Evolutionary conservation across 2,329 filamentous ascomycete genomes (phyloP).

Genomic region (Diplodia sapinea): DNA sequence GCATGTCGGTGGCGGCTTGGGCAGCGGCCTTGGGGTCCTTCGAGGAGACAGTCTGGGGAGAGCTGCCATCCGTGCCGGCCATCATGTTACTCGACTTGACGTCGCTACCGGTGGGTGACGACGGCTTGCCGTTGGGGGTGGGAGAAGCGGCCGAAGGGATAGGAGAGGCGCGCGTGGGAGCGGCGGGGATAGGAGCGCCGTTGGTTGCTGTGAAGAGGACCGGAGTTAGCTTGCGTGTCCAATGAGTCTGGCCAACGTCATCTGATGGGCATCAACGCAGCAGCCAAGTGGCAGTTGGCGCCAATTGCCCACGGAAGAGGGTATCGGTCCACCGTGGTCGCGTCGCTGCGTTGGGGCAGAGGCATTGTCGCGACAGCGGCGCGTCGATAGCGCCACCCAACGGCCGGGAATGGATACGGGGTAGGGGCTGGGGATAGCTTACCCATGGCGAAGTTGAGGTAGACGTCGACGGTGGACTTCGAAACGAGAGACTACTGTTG

Average conservation of each 20-base stretch:
- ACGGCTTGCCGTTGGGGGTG: slow-evolving; percentile 57
- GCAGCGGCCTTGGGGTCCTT: slow-evolving; percentile 66
- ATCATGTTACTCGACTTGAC: slow-evolving; percentile 65
- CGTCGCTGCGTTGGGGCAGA: slow-evolving; percentile 1
- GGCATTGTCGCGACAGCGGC: slow-evolving; percentile 9
- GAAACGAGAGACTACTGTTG: slow-evolving; percentile 45
- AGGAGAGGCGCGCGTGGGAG: slow-evolving; percentile 52
- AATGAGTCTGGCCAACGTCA: not conserved
- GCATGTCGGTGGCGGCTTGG: slow-evolving; percentile 62
- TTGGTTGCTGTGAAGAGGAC: slow-evolving; percentile 50
- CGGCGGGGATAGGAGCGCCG: slow-evolving; percentile 50
- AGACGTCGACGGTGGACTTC: slow-evolving; percentile 41
- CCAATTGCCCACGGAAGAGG: slow-evolving; percentile 6
- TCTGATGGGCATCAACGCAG: slow-evolving; percentile 23
- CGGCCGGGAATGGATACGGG: slow-evolving; percentile 2
- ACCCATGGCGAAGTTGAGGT: slow-evolving; percentile 47
- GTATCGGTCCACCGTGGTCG: not conserved
- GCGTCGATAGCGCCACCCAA: slow-evolving; percentile 1
- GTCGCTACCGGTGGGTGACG: slow-evolving; percentile 53
- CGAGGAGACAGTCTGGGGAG: slow-evolving; percentile 66
- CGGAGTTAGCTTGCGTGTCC: slow-evolving; percentile 30
- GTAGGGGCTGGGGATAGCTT: slow-evolving; percentile 36
- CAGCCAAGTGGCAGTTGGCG: slow-evolving; percentile 11
- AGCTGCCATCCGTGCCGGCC: slow-evolving; percentile 53
- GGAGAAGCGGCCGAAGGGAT: slow-evolving; percentile 49